Percentiles rank a stretch among this genome's conserved stretches.
These are phyloP conservation scores for Smithsoniella earleae DNA, from an alignment of 163 green algal genomes.

Conservation along the genomic window DNA sequence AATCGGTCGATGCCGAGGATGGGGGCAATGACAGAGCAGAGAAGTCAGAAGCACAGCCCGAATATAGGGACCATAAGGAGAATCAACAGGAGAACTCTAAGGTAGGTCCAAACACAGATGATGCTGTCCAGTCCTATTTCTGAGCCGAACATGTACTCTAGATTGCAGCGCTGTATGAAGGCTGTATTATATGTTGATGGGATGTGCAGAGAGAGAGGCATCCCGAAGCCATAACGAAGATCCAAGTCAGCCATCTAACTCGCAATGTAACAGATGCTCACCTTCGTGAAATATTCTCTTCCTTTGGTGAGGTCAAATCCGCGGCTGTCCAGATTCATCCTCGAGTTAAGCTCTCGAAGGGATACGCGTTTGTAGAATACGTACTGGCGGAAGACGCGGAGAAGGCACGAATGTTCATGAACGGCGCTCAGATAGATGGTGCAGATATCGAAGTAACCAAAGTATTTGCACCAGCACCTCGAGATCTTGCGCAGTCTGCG, in stretches of 20 bases:
- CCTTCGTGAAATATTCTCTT: conserved; percentile 14
- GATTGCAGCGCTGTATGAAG: no score
- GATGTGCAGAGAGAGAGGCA: no score
- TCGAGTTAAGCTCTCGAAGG: conserved; percentile 18
- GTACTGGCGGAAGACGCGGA: conserved; percentile 2
- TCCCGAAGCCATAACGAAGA: no score
- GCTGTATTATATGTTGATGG: no score
- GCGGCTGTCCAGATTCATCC: conserved; percentile 2
- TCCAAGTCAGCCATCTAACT: conserved; percentile 29
- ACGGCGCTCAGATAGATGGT: conserved; percentile 24
- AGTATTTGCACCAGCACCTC: background rate
- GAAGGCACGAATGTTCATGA: conserved; percentile 8
- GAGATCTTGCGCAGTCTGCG: background rate
- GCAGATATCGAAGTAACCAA: background rate
- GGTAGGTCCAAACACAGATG: no score
- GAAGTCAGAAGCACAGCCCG: background rate
- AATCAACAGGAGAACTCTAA: background rate
- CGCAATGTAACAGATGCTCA: conserved; percentile 26
- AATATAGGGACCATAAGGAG: background rate
- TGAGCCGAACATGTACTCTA: no score
- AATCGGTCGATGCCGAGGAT: background rate
- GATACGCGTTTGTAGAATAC: conserved; percentile 1
- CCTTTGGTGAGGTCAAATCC: conserved; percentile 15
- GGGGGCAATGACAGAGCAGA: background rate
- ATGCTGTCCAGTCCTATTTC: no score